These are phyloP conservation scores for Neonectria hederae DNA, from an alignment of 2,329 filamentous ascomycete genomes.

Conservation along the genomic window DNA sequence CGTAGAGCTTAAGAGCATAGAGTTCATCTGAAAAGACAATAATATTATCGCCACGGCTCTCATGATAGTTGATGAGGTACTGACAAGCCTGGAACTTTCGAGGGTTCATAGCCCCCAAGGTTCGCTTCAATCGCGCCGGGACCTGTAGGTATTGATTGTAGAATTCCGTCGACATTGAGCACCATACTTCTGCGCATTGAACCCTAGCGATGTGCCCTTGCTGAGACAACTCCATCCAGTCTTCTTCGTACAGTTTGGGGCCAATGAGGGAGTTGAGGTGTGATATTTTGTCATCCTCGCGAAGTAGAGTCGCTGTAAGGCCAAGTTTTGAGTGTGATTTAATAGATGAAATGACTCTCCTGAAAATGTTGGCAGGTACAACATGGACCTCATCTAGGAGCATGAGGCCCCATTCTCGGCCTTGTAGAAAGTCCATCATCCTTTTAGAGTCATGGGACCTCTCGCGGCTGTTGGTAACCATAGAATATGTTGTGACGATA, in stretches of 20 bases:
- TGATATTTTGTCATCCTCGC: constrained; percentile 94
- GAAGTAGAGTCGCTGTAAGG: constrained; percentile 85
- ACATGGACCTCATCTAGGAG: constrained; percentile 95
- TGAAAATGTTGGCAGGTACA: constrained; percentile 89
- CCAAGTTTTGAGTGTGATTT: constrained; percentile 91
- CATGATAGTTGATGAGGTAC: constrained; percentile 93
- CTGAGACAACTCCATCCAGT: constrained; percentile 95
- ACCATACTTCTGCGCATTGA: constrained; percentile 96
- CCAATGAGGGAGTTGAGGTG: constrained; percentile 94
- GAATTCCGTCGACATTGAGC: constrained; percentile 94
- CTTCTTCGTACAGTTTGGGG: constrained; percentile 92
- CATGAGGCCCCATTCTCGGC: constrained; percentile 91
- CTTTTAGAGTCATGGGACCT: constrained; percentile 87
- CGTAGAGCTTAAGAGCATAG: constrained; percentile 84
- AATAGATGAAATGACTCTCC: constrained; percentile 85
- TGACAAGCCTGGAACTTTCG: constrained; percentile 93
- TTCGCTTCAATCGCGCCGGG: constrained; percentile 48
- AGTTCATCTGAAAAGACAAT: constrained; percentile 97
- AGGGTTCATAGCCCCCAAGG: constrained; percentile 90
- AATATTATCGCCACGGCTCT: constrained; percentile 90
- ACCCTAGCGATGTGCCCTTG: constrained; percentile 93
- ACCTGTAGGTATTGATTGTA: constrained; percentile 85
- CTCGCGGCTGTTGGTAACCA: constrained; percentile 86
- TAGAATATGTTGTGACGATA: constrained; percentile 92
- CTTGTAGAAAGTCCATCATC: constrained; percentile 89